phyloP scores from a whole-genome alignment of 2,329 filamentous ascomycete genomes.

The Rosellinia necatrix region DNA sequence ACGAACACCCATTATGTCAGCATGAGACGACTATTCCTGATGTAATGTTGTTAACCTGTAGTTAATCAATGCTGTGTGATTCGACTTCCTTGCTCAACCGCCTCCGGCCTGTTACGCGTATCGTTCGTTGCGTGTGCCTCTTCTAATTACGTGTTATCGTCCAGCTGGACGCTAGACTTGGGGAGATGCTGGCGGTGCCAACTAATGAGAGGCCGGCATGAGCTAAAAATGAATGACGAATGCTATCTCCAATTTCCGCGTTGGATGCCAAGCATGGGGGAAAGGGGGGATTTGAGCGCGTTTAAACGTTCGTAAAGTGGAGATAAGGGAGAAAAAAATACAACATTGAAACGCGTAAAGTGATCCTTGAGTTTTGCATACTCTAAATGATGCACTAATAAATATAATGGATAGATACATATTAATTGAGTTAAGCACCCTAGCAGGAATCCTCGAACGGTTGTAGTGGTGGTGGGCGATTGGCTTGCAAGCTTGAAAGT shows the following conservation, averaged over 20 bases:
- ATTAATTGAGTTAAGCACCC: too few species aligned
- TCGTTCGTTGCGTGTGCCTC: background rate
- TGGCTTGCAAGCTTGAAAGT: too few species aligned
- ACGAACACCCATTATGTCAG: background rate
- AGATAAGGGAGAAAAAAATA: background rate
- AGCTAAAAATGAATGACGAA: constrained; percentile 13
- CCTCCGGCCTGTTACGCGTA: background rate
- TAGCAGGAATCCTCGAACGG: too few species aligned
- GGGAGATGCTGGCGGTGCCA: background rate
- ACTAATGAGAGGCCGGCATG: constrained; percentile 21
- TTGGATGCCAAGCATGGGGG: constrained; percentile 3
- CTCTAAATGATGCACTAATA: background rate
- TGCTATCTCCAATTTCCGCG: constrained; percentile 9
- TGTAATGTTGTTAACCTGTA: background rate
- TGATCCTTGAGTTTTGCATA: background rate
- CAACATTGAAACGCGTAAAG: constrained; percentile 11
- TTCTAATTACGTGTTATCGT: background rate
- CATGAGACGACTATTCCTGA: background rate
- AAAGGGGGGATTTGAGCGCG: background rate
- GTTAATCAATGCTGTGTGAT: too few species aligned
- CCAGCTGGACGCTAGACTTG: constrained; percentile 6
- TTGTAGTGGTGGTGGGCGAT: too few species aligned
- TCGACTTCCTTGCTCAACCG: background rate
- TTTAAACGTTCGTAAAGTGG: background rate
- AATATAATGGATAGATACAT: too few species aligned